Percentiles rank a stretch among this genome's conserved stretches.
phyloP scores from a whole-genome alignment of 179 eudicot genomes.

The Beta macrorhiza region DNA sequence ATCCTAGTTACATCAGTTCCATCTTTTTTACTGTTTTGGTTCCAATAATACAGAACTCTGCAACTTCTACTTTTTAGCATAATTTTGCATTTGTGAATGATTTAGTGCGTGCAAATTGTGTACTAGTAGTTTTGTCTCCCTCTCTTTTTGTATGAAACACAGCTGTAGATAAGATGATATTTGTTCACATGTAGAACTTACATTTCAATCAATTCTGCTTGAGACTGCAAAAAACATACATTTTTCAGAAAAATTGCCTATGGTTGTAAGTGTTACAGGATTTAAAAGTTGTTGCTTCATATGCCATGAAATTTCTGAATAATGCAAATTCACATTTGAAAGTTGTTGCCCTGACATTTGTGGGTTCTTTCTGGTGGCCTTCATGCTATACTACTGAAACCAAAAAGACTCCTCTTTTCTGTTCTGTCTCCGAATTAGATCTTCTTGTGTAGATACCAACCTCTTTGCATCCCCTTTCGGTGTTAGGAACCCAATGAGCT shows the following conservation, averaged over 20 bases:
- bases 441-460: background rate
- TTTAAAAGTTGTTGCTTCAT: constrained; percentile 12
- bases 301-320: constrained; percentile 14
- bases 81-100: background rate
- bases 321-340: constrained; percentile 10
- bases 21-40: constrained; percentile 3
- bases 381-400: constrained; percentile 12
- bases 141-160: background rate
- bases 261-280: constrained; percentile 17
- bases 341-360: constrained; percentile 10
- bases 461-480: background rate
- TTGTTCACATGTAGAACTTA: background rate
- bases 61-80: background rate
- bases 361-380: constrained; percentile 15
- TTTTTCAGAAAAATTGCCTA: background rate
- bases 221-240: background rate
- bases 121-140: background rate
- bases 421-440: constrained; percentile 3
- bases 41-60: constrained; percentile 5
- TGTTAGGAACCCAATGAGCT: constrained; percentile 5
- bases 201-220: constrained; percentile 16
- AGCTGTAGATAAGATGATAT: constrained; percentile 13
- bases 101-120: background rate
- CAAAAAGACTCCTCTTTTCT: constrained; percentile 5
- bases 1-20: background rate